These are phyloP conservation scores for Floccularia luteovirens DNA, from an alignment of 768 basidiomycete species.

Conservation along the genomic window DNA sequence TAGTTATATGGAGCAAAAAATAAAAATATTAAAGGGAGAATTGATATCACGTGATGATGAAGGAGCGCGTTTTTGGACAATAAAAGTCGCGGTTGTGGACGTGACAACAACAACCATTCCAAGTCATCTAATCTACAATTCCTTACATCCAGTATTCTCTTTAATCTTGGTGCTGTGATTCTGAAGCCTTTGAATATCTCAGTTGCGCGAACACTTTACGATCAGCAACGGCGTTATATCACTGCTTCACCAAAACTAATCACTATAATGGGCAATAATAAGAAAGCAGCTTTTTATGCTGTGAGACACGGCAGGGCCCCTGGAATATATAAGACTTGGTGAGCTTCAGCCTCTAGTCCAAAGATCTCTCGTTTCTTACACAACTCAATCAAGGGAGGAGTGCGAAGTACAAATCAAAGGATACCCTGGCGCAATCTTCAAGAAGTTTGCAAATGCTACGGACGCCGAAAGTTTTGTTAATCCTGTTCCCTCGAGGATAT, in stretches of 20 bases:
- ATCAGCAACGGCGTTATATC: background rate
- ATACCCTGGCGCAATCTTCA: slow-evolving; percentile 51
- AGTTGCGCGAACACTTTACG: too few relatives aligned
- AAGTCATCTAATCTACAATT: too few relatives aligned
- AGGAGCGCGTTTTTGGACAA: too few relatives aligned
- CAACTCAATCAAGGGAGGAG: slow-evolving; percentile 51
- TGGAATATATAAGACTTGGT: slow-evolving; percentile 74
- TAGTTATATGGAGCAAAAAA: too few relatives aligned
- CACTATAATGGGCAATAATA: slow-evolving; percentile 15
- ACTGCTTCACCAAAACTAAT: background rate
- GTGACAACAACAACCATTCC: too few relatives aligned
- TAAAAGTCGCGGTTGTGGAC: too few relatives aligned
- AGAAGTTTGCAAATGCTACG: slow-evolving; percentile 51
- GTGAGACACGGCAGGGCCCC: slow-evolving; percentile 56
- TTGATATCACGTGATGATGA: too few relatives aligned
- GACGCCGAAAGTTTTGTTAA: slow-evolving; percentile 57
- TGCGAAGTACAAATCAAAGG: slow-evolving; percentile 63
- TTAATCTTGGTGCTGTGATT: too few relatives aligned
- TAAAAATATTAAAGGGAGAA: too few relatives aligned
- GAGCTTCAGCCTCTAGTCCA: slow-evolving; percentile 12
- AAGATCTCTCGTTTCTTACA: slow-evolving; percentile 3
- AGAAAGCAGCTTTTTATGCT: slow-evolving; percentile 55
- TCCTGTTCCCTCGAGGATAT: too few relatives aligned
- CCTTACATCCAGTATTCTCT: too few relatives aligned
- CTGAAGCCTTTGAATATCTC: too few relatives aligned